phyloP scores from a whole-genome alignment of 371 early-diverging fungal species.

The Mucor circinelloides region DNA sequence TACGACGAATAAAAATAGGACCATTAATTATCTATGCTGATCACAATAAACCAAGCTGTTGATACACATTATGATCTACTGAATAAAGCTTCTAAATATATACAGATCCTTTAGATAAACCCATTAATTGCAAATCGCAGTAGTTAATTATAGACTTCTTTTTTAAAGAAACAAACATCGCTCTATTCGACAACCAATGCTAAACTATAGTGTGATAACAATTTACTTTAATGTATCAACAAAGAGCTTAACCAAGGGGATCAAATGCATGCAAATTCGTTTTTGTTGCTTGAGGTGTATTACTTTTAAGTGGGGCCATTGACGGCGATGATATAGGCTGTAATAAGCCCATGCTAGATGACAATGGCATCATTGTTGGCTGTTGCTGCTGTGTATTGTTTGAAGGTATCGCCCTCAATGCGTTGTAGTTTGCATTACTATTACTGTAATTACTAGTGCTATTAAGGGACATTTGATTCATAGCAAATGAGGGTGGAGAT shows the following conservation, averaged over 20 bases:
- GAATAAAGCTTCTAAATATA: too few species aligned
- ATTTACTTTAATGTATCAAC: too few species aligned
- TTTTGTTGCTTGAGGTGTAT: conserved; percentile 17
- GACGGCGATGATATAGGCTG: conserved; percentile 21
- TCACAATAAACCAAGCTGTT: too few species aligned
- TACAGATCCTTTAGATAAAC: too few species aligned
- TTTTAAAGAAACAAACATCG: too few species aligned
- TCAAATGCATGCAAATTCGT: conserved; percentile 42
- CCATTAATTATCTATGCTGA: too few species aligned
- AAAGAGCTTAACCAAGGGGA: conserved; percentile 32
- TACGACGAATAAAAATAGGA: too few species aligned
- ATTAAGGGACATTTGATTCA: conserved; percentile 11
- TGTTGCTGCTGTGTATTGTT: conserved; percentile 2
- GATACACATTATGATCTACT: too few species aligned
- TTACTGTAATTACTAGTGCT: background rate
- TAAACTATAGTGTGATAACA: too few species aligned
- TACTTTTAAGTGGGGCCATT: background rate
- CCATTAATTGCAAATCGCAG: too few species aligned
- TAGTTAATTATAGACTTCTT: too few species aligned
- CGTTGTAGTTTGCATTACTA: conserved; percentile 2
- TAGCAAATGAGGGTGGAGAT: background rate
- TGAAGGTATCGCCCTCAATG: background rate
- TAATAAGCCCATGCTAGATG: conserved; percentile 30
- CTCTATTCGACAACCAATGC: too few species aligned
- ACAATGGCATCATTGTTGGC: conserved; percentile 13